Conservation (phyloP, 2,329 filamentous ascomycete genomes). For the Acrocalymma vagum region DNA sequence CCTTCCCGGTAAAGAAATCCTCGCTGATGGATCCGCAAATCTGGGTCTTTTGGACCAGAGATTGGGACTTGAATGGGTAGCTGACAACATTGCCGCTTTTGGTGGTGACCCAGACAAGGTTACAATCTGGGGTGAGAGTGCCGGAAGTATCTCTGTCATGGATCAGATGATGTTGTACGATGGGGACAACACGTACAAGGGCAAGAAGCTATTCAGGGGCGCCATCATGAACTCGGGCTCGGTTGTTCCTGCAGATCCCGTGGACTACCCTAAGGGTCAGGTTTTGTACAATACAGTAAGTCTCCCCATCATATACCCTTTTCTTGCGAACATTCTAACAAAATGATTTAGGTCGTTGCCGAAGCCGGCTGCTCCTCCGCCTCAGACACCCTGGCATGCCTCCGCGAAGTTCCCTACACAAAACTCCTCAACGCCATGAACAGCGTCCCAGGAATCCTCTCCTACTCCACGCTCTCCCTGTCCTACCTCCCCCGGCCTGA, state of each 20-base stretch:
- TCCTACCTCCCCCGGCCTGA: constrained; percentile 81
- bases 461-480: constrained; percentile 73
- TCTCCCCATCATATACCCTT: not conserved
- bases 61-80: constrained; percentile 77
- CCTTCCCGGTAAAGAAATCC: constrained; percentile 72
- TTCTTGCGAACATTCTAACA: constrained; percentile 59
- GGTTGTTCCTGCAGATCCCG: constrained; percentile 55
- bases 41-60: constrained; percentile 77
- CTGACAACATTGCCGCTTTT: constrained; percentile 79
- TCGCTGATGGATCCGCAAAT: constrained; percentile 73
- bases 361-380: constrained; percentile 55
- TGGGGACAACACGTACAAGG: constrained; percentile 78
- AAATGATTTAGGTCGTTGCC: constrained; percentile 56
- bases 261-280: constrained; percentile 74
- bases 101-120: constrained; percentile 82
- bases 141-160: constrained; percentile 71
- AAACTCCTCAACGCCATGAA: constrained; percentile 70
- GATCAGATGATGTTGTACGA: constrained; percentile 80
- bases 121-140: constrained; percentile 77
- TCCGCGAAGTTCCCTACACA: constrained; percentile 57
- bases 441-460: constrained; percentile 73
- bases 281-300: constrained; percentile 60
- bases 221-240: constrained; percentile 72
- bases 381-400: constrained; percentile 56
- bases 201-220: constrained; percentile 75